These are phyloP conservation scores for Colletotrichum australisinense DNA, from an alignment of 2,329 filamentous ascomycete species.

Conservation along the genomic window DNA sequence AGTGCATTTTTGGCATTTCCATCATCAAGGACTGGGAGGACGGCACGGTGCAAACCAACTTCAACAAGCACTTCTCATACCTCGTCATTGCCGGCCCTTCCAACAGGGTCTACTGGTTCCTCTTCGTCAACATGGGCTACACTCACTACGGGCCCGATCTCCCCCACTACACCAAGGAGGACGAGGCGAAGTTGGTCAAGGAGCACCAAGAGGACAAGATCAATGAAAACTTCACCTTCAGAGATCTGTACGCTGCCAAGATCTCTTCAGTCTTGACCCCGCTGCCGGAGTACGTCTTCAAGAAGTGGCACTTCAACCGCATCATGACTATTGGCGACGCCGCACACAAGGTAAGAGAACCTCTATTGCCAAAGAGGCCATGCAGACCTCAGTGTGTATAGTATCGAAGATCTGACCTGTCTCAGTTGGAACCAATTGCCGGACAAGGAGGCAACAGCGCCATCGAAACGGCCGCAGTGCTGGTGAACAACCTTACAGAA, in stretches of 20 bases:
- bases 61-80: slow-evolving; percentile 40
- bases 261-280: slow-evolving; percentile 45
- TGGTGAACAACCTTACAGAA: slow-evolving; percentile 38
- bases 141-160: slow-evolving; percentile 32
- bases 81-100: slow-evolving; percentile 45
- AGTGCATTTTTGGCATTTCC: slow-evolving; percentile 53
- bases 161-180: slow-evolving; percentile 45
- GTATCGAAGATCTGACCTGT: background rate
- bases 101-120: slow-evolving; percentile 49
- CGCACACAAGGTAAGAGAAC: slow-evolving; percentile 44
- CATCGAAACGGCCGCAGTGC: slow-evolving; percentile 40
- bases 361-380: background rate
- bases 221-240: slow-evolving; percentile 42
- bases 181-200: slow-evolving; percentile 44
- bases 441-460: slow-evolving; percentile 44
- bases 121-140: slow-evolving; percentile 39
- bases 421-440: slow-evolving; percentile 40
- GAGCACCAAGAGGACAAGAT: slow-evolving; percentile 38
- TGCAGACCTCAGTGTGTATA: background rate
- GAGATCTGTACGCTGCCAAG: slow-evolving; percentile 43
- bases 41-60: slow-evolving; percentile 34
- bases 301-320: slow-evolving; percentile 47
- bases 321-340: slow-evolving; percentile 47
- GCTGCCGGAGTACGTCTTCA: slow-evolving; percentile 46
- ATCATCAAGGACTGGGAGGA: slow-evolving; percentile 40